Evolutionary conservation across 2,329 filamentous ascomycete species (phyloP).

Genomic region (Colletotrichum scovillei): DNA sequence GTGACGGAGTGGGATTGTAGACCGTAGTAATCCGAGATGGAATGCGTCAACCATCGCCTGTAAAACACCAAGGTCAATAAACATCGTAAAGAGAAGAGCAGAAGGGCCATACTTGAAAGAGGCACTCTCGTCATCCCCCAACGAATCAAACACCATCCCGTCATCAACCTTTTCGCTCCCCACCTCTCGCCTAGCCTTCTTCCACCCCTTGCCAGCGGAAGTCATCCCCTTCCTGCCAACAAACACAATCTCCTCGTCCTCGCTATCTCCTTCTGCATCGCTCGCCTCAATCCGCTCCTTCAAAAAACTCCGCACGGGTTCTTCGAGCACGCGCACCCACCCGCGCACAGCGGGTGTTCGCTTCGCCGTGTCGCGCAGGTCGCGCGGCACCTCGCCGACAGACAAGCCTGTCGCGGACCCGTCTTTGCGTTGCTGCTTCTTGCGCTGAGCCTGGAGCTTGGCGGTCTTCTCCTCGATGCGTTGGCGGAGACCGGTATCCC

Average conservation of each 20-base stretch:
- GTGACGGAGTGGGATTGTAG: constrained; percentile 85
- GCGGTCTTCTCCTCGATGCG: constrained; percentile 60
- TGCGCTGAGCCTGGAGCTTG: constrained; percentile 54
- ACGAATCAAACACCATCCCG: constrained; percentile 83
- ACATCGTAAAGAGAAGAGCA: background rate
- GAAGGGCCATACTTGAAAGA: constrained; percentile 78
- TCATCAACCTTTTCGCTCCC: constrained; percentile 69
- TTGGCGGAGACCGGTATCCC: constrained; percentile 71
- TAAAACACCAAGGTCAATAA: constrained; percentile 37
- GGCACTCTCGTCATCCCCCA: constrained; percentile 79
- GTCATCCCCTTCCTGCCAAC: constrained; percentile 77
- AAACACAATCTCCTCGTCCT: constrained; percentile 92
- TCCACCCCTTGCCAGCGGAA: constrained; percentile 56
- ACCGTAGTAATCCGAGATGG: constrained; percentile 92
- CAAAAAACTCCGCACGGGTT: constrained; percentile 83
- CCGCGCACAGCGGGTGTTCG: constrained; percentile 80
- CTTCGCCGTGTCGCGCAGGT: constrained; percentile 85
- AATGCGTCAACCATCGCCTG: constrained; percentile 94
- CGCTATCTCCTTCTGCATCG: constrained; percentile 57
- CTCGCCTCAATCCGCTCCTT: constrained; percentile 55
- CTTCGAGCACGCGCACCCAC: constrained; percentile 86
- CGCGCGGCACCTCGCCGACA: constrained; percentile 76
- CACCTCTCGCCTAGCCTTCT: constrained; percentile 62
- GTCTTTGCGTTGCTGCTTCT: constrained; percentile 55
- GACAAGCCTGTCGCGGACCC: constrained; percentile 56